Base-by-base conservation (phyloP, 148 eudicot genomes). In the Fagopyrum esculentum region DNA sequence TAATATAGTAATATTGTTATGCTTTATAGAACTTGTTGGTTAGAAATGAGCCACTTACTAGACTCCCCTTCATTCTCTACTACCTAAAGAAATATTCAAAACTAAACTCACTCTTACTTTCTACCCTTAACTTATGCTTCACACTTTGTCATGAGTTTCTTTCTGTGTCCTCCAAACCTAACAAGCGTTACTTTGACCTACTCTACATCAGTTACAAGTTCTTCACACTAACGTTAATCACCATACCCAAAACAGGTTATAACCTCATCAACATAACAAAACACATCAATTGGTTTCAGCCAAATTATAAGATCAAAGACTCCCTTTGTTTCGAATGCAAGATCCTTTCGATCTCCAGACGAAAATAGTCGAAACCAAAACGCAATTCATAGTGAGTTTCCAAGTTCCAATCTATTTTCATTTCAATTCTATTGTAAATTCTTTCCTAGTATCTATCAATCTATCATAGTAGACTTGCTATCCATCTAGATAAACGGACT, bases 31-130 rank as follows among this genome's bases (percentile, higher is more conserved):
- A 35, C 9, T 35, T 4, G 17, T 13, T 66, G 71, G 71, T 66
- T 43, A 66, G 47, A 66, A 66, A 12, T 66, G 2, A 66, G 71
- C 71, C 71, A 66, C 71, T 35, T 66, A 66, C 71, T 17, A 66
- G 19, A 66, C 47, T 66, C 45, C 7, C 71, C 71, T 66, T 9
- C 71, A 66, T 66, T 66, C 71, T 66, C 71, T 10, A 15, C 71
- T 10, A 15, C 6, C 71, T 13, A 3, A 66, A 66, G 46, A 66
- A 35, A 29, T 40, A 1, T 66, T 66, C 71, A 13, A 63, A 63
- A 55, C 40, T 35, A 35, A 8, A 17, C 16, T 10, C 69, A 63
- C 69, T 43, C 11, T 43, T 13, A 5, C 15, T 66, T 29, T 43
- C 68, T 6, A 40, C 47, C 71, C 15, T 43, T 66, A 43, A 13